Conservation (phyloP, 1,284 basidiomycete species). For the Irpex lacteus region DNA sequence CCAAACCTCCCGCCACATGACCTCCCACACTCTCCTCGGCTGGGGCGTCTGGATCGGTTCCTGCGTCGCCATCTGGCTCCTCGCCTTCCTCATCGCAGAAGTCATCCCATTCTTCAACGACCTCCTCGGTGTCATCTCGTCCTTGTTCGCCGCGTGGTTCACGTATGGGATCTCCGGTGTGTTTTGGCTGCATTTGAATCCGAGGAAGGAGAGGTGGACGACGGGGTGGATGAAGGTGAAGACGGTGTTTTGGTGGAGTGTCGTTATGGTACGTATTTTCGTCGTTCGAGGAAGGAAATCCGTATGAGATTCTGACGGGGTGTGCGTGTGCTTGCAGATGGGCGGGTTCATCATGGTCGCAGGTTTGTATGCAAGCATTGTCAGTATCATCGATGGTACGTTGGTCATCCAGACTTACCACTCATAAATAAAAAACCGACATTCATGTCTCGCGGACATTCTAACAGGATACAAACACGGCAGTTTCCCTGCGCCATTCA, state of each 20-base stretch:
- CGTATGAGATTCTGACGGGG: not conserved
- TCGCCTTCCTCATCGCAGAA: slow-evolving; percentile 31
- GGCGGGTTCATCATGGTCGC: slow-evolving; percentile 32
- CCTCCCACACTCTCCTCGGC: slow-evolving; percentile 25
- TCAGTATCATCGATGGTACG: slow-evolving; percentile 28
- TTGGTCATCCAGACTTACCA: not conserved
- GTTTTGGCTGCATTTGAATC: slow-evolving; percentile 31
- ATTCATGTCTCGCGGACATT: too few relatives aligned
- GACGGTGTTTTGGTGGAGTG: slow-evolving; percentile 25
- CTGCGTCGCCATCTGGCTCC: slow-evolving; percentile 25
- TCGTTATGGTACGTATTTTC: slow-evolving; percentile 23
- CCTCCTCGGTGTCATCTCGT: slow-evolving; percentile 29
- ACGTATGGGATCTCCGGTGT: slow-evolving; percentile 32
- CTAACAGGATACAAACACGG: slow-evolving; percentile 17
- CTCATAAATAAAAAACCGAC: too few relatives aligned
- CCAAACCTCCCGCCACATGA: slow-evolving; percentile 27
- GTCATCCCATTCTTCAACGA: slow-evolving; percentile 35
- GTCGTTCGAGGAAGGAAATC: not conserved
- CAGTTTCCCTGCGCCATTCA: slow-evolving; percentile 18
- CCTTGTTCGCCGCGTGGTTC: slow-evolving; percentile 32
- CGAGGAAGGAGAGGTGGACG: slow-evolving; percentile 22
- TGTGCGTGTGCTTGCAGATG: slow-evolving; percentile 17
- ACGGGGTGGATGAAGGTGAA: slow-evolving; percentile 23
- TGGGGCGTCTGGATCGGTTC: slow-evolving; percentile 31
- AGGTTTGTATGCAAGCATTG: slow-evolving; percentile 29